Evolutionary conservation across 1,284 basidiomycete species (phyloP).

Genomic region (Cutaneotrichosporon dermatis): DNA sequence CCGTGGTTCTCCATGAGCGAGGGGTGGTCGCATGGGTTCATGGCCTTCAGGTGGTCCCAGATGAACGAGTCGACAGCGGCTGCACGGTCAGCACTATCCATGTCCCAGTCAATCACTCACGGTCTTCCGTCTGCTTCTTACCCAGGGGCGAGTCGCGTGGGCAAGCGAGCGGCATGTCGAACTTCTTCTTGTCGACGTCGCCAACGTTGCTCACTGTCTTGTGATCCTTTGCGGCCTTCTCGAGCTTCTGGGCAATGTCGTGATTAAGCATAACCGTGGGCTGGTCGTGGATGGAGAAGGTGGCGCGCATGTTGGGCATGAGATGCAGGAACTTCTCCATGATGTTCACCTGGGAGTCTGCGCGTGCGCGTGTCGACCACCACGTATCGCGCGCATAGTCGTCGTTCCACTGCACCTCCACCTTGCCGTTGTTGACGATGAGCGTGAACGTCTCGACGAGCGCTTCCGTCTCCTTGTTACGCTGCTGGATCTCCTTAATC

Average conservation of each 20-base stretch:
- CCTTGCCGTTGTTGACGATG: slow-evolving; percentile 46
- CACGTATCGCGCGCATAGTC: slow-evolving; percentile 47
- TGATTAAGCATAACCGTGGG: slow-evolving; percentile 46
- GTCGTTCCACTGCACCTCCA: slow-evolving; percentile 51
- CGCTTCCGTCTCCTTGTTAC: slow-evolving; percentile 41
- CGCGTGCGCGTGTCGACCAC: slow-evolving; percentile 44
- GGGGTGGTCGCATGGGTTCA: slow-evolving; percentile 49
- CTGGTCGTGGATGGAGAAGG: slow-evolving; percentile 50
- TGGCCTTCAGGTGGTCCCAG: slow-evolving; percentile 38
- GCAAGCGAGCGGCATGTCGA: slow-evolving; percentile 43
- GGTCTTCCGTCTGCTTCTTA: slow-evolving; percentile 36
- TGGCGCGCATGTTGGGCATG: slow-evolving; percentile 34
- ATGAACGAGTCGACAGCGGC: slow-evolving; percentile 43
- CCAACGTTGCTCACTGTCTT: slow-evolving; percentile 34
- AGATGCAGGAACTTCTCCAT: slow-evolving; percentile 49
- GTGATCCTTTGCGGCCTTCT: slow-evolving; percentile 34
- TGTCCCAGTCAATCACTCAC: slow-evolving; percentile 20
- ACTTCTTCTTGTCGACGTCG: slow-evolving; percentile 38
- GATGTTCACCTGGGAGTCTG: slow-evolving; percentile 49
- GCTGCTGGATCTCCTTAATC: slow-evolving; percentile 34
- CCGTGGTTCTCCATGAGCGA: slow-evolving; percentile 47
- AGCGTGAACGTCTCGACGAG: slow-evolving; percentile 49
- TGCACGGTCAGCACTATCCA: slow-evolving; percentile 4
- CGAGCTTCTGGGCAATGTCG: slow-evolving; percentile 36
- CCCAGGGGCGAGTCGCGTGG: slow-evolving; percentile 38